These are phyloP conservation scores for Rubus parviflorus DNA, from an alignment of 306 rosid species.

Conservation along the genomic window DNA sequence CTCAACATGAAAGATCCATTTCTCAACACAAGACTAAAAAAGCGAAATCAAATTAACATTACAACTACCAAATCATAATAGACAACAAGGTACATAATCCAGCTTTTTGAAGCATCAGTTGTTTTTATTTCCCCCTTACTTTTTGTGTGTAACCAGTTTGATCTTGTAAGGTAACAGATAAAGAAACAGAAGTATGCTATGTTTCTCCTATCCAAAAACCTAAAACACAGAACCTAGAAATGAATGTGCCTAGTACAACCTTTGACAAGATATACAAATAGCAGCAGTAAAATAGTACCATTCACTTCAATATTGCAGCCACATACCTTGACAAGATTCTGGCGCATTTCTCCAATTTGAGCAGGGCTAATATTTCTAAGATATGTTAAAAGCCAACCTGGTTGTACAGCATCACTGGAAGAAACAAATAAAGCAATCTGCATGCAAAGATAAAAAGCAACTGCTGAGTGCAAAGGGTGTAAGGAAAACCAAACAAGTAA, in stretches of 20 bases:
- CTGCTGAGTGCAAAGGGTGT: slow-evolving; percentile 11
- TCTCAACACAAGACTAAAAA: background rate
- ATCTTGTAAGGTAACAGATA: background rate
- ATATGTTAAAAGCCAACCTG: slow-evolving; percentile 75
- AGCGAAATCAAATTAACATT: background rate
- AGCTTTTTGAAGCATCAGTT: background rate
- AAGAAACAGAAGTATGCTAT: background rate
- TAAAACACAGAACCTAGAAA: background rate
- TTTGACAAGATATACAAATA: background rate
- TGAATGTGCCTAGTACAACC: background rate
- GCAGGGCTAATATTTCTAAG: slow-evolving; percentile 53
- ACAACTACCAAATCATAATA: background rate
- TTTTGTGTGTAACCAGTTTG: background rate
- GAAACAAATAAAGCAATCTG: slow-evolving; percentile 73
- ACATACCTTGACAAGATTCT: slow-evolving; percentile 80
- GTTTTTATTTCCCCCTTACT: background rate
- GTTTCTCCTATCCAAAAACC: background rate
- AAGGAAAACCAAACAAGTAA: slow-evolving; percentile 16
- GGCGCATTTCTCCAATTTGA: slow-evolving; percentile 61
- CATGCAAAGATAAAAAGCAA: slow-evolving; percentile 20
- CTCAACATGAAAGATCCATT: background rate
- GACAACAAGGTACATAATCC: background rate
- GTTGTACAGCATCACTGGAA: slow-evolving; percentile 62
- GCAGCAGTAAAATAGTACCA: background rate
- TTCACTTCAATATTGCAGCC: slow-evolving; percentile 3